Evolutionary conservation across 352 stramenopile genomes (phyloP).

Genomic region (Phytophthora kernoviae): DNA sequence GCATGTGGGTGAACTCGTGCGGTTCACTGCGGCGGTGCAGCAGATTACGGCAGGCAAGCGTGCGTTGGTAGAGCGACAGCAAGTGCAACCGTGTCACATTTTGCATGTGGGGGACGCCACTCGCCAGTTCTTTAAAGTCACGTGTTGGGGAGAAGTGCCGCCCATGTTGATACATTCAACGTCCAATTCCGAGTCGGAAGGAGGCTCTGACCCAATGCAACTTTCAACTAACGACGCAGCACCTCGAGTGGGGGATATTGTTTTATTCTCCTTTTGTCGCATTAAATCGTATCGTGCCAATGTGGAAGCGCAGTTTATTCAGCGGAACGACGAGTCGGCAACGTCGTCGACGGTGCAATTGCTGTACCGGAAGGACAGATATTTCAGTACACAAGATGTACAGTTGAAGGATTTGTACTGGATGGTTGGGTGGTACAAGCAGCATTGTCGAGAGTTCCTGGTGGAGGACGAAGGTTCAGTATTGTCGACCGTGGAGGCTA

Average conservation of each 20-base stretch:
- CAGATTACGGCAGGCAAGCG: slow-evolving; percentile 43
- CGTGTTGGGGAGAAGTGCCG: slow-evolving; percentile 52
- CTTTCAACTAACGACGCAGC: slow-evolving; percentile 28
- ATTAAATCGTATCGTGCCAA: slow-evolving; percentile 55
- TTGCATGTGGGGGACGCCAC: slow-evolving; percentile 53
- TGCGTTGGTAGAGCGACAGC: slow-evolving; percentile 30
- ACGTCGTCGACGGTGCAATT: slow-evolving; percentile 54
- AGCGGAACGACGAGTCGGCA: slow-evolving; percentile 20
- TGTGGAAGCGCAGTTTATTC: slow-evolving; percentile 58
- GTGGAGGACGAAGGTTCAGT: slow-evolving; percentile 3
- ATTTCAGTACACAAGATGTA: slow-evolving; percentile 62
- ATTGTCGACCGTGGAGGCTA: not conserved
- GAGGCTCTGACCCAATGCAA: slow-evolving; percentile 33
- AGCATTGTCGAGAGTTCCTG: slow-evolving; percentile 51
- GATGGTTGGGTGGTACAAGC: slow-evolving; percentile 77
- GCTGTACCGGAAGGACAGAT: slow-evolving; percentile 60
- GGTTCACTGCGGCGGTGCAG: slow-evolving; percentile 56
- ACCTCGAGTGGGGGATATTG: slow-evolving; percentile 59
- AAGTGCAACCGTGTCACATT: slow-evolving; percentile 48
- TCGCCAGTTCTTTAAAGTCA: slow-evolving; percentile 58
- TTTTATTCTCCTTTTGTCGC: slow-evolving; percentile 52
- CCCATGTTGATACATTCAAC: slow-evolving; percentile 35
- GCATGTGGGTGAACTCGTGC: slow-evolving; percentile 36
- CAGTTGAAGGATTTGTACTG: slow-evolving; percentile 56
- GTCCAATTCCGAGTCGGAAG: slow-evolving; percentile 1